Conservation (phyloP, 495 filamentous ascomycete species). For the Podospora bellae-mahoneyi region DNA sequence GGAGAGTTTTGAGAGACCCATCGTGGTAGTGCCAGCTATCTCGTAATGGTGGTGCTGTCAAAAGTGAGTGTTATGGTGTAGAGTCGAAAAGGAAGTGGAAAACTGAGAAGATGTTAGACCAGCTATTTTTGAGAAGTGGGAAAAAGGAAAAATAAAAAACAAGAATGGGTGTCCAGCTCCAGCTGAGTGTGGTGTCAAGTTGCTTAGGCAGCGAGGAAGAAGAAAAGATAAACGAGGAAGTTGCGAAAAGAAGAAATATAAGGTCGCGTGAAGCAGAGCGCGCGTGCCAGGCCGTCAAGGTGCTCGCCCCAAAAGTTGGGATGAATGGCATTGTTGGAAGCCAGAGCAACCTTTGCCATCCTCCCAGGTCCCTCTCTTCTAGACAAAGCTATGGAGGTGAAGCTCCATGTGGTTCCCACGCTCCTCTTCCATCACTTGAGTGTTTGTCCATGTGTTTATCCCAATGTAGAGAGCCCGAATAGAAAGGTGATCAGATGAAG, state of each 20-base stretch:
- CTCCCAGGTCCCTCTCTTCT: neutral
- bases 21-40: conserved; percentile 44
- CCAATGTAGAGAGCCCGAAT: neutral
- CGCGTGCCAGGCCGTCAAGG: neutral
- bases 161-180: neutral
- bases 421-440: no score
- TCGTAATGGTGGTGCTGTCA: neutral
- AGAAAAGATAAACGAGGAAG: conserved; percentile 16
- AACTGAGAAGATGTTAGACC: neutral
- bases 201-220: conserved; percentile 12
- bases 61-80: conserved; percentile 7
- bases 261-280: neutral
- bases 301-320: neutral
- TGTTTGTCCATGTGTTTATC: no score
- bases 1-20: conserved; percentile 41
- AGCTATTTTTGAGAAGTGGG: neutral
- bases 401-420: neutral
- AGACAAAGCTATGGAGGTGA: neutral
- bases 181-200: neutral
- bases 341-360: neutral
- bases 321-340: conserved; percentile 2
- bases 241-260: conserved; percentile 12
- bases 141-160: neutral
- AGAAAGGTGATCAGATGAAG: neutral
- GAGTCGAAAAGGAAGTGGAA: neutral